phyloP scores from a whole-genome alignment of 805 yeast genomes.

The Lachancea mirantina region DNA sequence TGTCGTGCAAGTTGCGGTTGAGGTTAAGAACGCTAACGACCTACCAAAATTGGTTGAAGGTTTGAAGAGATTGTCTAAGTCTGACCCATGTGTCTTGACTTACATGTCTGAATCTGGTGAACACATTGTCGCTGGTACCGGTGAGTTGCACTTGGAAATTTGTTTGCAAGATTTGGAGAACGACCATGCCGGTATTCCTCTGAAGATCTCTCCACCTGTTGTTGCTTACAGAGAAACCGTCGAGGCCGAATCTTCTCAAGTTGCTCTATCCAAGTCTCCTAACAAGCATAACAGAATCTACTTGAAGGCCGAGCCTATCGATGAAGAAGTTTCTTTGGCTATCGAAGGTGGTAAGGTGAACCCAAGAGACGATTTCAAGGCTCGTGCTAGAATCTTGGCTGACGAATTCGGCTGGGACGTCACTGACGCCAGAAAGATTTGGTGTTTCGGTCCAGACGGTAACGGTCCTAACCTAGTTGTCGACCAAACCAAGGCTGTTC shows the following conservation, averaged over 20 bases:
- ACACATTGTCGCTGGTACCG: slow-evolving; percentile 99
- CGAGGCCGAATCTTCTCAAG: slow-evolving; percentile 85
- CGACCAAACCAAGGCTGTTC: slow-evolving; percentile 99
- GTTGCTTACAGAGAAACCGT: slow-evolving; percentile 99
- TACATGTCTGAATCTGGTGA: slow-evolving; percentile 92
- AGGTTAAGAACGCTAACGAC: slow-evolving; percentile 98
- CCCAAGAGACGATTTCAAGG: slow-evolving; percentile 97
- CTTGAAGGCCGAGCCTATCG: slow-evolving; percentile 94
- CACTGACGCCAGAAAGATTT: slow-evolving; percentile 99
- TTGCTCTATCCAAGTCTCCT: slow-evolving; percentile 97
- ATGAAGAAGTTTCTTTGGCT: slow-evolving; percentile 86
- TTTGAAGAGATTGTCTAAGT: slow-evolving; percentile 98
- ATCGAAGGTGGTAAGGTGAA: slow-evolving; percentile 87
- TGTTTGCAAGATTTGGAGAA: slow-evolving; percentile 92
- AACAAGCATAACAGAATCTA: slow-evolving; percentile 99
- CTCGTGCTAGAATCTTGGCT: slow-evolving; percentile 97
- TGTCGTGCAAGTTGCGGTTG: slow-evolving; percentile 99
- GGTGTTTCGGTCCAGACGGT: slow-evolving; percentile 99
- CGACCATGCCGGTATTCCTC: slow-evolving; percentile 99
- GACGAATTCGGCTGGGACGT: slow-evolving; percentile 99
- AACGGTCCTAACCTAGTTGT: slow-evolving; percentile 97
- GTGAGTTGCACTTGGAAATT: slow-evolving; percentile 99
- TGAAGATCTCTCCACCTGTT: slow-evolving; percentile 95
- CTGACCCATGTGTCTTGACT: slow-evolving; percentile 96
- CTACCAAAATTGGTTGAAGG: slow-evolving; percentile 99